phyloP scores from a whole-genome alignment of 2,329 filamentous ascomycete genomes.

The Botrytis cinerea region DNA sequence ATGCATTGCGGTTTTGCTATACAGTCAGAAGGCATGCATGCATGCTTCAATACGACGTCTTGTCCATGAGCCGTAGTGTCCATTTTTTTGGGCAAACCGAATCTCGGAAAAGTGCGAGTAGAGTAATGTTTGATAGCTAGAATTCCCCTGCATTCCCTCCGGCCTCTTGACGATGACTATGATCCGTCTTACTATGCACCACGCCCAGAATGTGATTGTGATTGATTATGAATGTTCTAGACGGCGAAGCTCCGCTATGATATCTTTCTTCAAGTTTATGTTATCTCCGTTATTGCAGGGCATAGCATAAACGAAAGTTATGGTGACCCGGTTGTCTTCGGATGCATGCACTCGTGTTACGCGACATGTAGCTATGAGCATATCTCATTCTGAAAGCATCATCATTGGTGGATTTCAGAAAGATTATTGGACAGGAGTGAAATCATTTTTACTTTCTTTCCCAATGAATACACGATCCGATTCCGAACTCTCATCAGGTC shows the following conservation, averaged over 20 bases:
- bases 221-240: conserved; percentile 6
- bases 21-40: conserved; percentile 5
- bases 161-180: neutral
- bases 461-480: neutral
- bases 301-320: neutral
- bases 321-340: neutral
- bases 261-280: conserved; percentile 14
- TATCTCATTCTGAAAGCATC: neutral
- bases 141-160: neutral
- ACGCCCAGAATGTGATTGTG: conserved; percentile 22
- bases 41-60: neutral
- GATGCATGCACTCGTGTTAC: conserved; percentile 22
- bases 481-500: neutral
- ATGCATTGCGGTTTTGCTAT: neutral
- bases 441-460: neutral
- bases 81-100: neutral
- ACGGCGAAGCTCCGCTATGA: conserved; percentile 14
- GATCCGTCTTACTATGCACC: conserved; percentile 13
- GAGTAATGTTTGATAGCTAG: neutral
- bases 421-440: neutral
- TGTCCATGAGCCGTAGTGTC: neutral
- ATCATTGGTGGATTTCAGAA: neutral
- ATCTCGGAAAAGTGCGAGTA: neutral
- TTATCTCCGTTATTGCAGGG: conserved; percentile 11
- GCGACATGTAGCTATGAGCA: conserved; percentile 17